Conservation (phyloP, 495 filamentous ascomycete genomes). For the Friedmanniomyces simplex region DNA sequence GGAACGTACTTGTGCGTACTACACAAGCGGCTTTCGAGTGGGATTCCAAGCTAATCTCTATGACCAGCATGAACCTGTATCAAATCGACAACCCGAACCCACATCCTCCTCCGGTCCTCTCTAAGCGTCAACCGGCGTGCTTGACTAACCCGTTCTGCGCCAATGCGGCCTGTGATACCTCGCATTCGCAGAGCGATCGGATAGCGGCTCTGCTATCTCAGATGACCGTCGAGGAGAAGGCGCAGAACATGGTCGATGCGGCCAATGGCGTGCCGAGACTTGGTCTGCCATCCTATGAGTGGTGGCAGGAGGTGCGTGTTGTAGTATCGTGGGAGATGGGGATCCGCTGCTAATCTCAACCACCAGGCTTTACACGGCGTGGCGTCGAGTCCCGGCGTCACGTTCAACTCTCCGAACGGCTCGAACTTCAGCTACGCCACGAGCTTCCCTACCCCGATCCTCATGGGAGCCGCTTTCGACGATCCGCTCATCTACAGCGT, state of each 20-base stretch:
- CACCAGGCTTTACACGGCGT: slow-evolving; percentile 50
- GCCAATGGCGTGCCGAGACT: slow-evolving; percentile 42
- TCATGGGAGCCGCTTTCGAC: slow-evolving; percentile 51
- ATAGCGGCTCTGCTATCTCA: slow-evolving; percentile 8
- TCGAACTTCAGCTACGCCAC: slow-evolving; percentile 47
- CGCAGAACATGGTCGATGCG: slow-evolving; percentile 9
- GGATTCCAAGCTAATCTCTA: background rate
- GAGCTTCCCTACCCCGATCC: slow-evolving; percentile 51
- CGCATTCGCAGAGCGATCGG: slow-evolving; percentile 11
- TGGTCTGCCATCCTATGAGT: slow-evolving; percentile 45
- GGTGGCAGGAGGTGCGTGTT: slow-evolving; percentile 31
- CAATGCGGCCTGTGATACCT: slow-evolving; percentile 16
- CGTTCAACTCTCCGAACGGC: slow-evolving; percentile 31
- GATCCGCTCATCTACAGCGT: slow-evolving; percentile 48
- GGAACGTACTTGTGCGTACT: slow-evolving; percentile 1
- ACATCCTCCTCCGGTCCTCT: slow-evolving; percentile 3
- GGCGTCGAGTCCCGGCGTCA: slow-evolving; percentile 39
- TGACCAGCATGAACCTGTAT: slow-evolving; percentile 20
- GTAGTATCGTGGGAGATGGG: background rate
- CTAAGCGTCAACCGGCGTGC: slow-evolving; percentile 6
- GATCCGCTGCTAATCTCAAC: slow-evolving; percentile 25
- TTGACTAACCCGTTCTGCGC: slow-evolving; percentile 14
- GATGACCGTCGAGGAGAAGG: slow-evolving; percentile 16
- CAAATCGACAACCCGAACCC: slow-evolving; percentile 12
- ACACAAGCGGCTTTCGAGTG: background rate